Conservation (phyloP, 371 early-diverging fungal species). For the Mortierella sp. region DNA sequence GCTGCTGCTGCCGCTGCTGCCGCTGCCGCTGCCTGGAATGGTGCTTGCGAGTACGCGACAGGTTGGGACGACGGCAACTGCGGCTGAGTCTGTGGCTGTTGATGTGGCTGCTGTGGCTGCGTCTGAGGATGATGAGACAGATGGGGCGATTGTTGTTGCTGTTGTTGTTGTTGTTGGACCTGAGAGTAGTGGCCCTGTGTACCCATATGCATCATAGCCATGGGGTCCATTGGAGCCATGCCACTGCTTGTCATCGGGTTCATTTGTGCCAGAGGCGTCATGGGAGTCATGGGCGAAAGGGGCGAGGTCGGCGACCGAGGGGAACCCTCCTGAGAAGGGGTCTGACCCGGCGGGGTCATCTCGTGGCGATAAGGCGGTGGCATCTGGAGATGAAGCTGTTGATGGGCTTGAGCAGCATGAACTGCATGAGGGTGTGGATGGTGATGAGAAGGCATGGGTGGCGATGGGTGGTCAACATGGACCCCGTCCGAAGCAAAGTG, state of each 20-base stretch:
- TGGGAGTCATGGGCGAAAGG: neutral
- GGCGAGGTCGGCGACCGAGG: neutral
- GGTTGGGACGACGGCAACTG: neutral
- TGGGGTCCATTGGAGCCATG: neutral
- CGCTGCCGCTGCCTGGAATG: neutral
- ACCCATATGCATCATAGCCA: neutral
- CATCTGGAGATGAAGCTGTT: neutral
- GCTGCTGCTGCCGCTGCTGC: neutral
- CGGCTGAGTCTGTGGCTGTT: neutral
- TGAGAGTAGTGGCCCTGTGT: slow-evolving; percentile 1
- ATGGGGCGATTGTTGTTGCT: neutral
- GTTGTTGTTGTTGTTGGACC: neutral
- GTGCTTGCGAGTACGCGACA: slow-evolving; percentile 1
- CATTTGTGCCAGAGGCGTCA: neutral
- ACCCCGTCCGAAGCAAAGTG: neutral
- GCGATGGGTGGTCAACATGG: neutral
- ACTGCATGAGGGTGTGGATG: neutral
- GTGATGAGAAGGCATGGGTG: neutral
- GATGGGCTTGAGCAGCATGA: neutral
- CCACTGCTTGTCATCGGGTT: neutral
- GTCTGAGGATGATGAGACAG: neutral
- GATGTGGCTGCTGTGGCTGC: slow-evolving; percentile 6
- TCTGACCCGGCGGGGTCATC: neutral
- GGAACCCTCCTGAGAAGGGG: neutral
- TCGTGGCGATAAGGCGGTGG: slow-evolving; percentile 11